Evolutionary conservation across 75 land plant species (phyloP), one percentile per base, ranked within the genome.

Genomic region (Picea sitchensis): DNA sequence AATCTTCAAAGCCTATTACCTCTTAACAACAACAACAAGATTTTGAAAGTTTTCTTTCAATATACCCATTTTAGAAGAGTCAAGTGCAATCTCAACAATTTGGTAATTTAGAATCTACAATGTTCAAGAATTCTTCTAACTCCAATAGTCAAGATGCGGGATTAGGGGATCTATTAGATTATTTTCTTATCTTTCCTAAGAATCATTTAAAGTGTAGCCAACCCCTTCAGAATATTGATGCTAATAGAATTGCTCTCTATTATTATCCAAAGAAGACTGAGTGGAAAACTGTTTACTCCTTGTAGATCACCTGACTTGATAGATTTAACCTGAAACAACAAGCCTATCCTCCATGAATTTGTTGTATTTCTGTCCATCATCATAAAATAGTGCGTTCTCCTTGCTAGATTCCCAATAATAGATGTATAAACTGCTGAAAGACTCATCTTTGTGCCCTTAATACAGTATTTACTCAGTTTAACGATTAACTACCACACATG

Each of bases 121-220:
- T 79, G 14, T 76, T 64, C 1, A 79, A 18, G 58, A 38, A 77
- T 62, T 76, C 32, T 59, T 17, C 79, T 5, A 57, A 58, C 38
- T 80, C 75, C 44, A 59, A 54, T 3, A 79, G 75, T 65, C 77
- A 80, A 59, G 21, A 3, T 26, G 26, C 26, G 26, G 26, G 26
- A 26, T 26, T 26, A 26, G 26, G 26, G 26, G 26, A 26, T 26
- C 21, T 82, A 67, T 61, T 89, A 7, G 59, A 65, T 58, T 83
- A 51, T 31, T 64, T 89, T 62, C 63, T 83, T 81, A 78, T 84
- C 83, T 82, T 80, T 57, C 65, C 84, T 78, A 73, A 74, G 30
- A 78, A 77, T 72, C 26, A 2, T 14, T 0, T 76, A 61, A 2
- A 13, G 5, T 59, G 47, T 38, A 80, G 67, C 64, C 77, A 71